Evolutionary conservation across 176 grass and related monocot species (phyloP), one percentile per base, ranked within the genome.

Genomic region (Thinopyrum elongatum): DNA sequence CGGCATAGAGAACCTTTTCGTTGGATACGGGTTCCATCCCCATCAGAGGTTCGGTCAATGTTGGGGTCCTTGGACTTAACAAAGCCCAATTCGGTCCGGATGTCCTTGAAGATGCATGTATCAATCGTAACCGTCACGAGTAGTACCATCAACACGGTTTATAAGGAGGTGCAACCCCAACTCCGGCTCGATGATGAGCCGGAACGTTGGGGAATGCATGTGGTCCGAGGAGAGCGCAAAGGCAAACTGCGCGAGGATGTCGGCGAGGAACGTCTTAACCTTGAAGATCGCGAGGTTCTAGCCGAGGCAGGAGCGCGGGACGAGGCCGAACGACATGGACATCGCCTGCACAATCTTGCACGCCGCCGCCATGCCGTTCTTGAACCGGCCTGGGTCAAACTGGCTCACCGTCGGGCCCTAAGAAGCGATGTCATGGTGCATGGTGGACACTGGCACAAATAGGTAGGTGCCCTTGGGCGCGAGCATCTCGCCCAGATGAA

Each of bases 241-340:
- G 0, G 23, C 22, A 61, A 94, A 90, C 2, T 70, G 49, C 0
- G 66, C 2, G 38, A 92, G 84, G 19, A 92, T 31, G 29, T 88
- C 38, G 9, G 74, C 85, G 22, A 94, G 84, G 11, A 94, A 35
- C 38, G 80, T 80, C 85, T 94, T 92, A 72, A 92, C 76, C 84
- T 90, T 90, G 9, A 84, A 67, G 73, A 92, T 83, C 3, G 85
- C 78, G 66, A 94, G 86, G 41, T 92, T 87, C 65, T 87, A 84
- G 7, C 84, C 89, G 38, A 94, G 77, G 80, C 89, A 94, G n/a
- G 78, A 85, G 44, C 87, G 84, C 26, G 87, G 78, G 25, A 90
- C 78, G 44, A 86, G 76, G 26, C 90, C 87, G 78, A 92, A 94
- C 2, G 82, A 85, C 77, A 94, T 78, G 87, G 85, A 94, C 38